Base-by-base conservation (phyloP, 2,329 filamentous ascomycete genomes). In the Beauveria scarabaeidicola region DNA sequence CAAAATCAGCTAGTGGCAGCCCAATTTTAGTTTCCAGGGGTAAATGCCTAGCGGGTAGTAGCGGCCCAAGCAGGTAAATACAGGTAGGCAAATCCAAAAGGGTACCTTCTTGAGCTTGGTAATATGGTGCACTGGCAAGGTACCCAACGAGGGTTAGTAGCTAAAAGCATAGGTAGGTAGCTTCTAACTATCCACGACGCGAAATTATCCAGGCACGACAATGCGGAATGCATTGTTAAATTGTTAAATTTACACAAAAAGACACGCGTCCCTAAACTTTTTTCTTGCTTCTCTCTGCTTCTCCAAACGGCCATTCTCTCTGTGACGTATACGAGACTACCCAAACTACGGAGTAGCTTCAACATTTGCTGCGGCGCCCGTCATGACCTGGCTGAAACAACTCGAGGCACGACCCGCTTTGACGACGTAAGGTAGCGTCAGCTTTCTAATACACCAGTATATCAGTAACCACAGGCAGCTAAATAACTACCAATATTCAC, bases 351-450 rank as follows among this genome's bases (percentile, higher is more conserved):
- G 32, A 36, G 32, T 40, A 40, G 29, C 32, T 25, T 32, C 50
- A 38, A 25, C 50, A 52, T 25, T 23, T 5, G 10, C 32, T 52
- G 10, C 19, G 7, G 32, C 19, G 19, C 13, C 32, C 32, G 62
- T 72, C 63, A 50, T 51, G n/a, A 51, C 36, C 47, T 32, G 58
- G 50, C 38, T 66, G 64, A 66, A 66, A 66, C 64, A 53, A 36
- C 38, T 58, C 32, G 56, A 62, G 58, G 61, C 60, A 55, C 61
- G 59, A 64, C 47, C 43, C 41, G 52, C 58, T 52, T 59, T 51
- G 56, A 57, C 62, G 57, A 61, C 52, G 53, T 52, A 60, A 61
- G 56, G 53, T 52, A 60, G 48, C 48, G 48, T 51, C 46, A 48
- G 21, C 13, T 6, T 29, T 32, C n/a, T 21, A 36, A 36, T 36